Base-by-base conservation (phyloP, 495 filamentous ascomycete genomes). In the Halenospora varia region DNA sequence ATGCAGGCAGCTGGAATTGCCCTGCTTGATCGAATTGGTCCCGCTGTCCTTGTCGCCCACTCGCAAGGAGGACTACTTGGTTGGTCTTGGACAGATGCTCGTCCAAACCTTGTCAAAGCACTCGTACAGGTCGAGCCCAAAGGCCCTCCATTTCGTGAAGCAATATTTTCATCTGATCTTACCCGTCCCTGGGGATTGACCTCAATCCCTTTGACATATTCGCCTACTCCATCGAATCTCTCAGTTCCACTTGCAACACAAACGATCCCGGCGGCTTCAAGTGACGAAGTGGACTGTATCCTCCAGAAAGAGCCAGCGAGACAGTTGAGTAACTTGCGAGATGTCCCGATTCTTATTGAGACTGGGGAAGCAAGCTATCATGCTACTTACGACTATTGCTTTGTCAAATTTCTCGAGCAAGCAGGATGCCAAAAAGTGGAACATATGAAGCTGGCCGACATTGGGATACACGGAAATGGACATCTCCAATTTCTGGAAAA, bases 401-500 rank as follows among this genome's bases (percentile, higher is more conserved):
- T 75, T 0, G 75, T 78, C 17, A 53, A 66, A 51, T 86, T 77
- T 62, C 65, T 85, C 54, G 61, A 71, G 53, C 82, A 88, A 65
- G 81, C 79, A 1, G 82, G 82, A 1, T 74, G 81, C 1, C 46
- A 9, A 25, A 35, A 13, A 13, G 71, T 74, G 3, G 65, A 79
- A 51, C 71, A 75, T 55, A 29, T 79, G 51, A 66, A 78, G 49
- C 69, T 85, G 52, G 60, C 18, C 6, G 41, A 55, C 19, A 15
- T 56, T 9, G 61, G 57, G 23, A 77, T 84, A 22, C 59, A 70
- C 25, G 82, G 84, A 2, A 85, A 86, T 63, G 82, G 77, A 10
- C 81, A 85, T 65, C 72, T 85, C 64, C 70, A 78, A 52, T 82
- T 83, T 57, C 66, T 86, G 60, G 82, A 86, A 70, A 81, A 75